phyloP scores from a whole-genome alignment of 768 basidiomycete genomes.

The Pleurotus tuber-regium region DNA sequence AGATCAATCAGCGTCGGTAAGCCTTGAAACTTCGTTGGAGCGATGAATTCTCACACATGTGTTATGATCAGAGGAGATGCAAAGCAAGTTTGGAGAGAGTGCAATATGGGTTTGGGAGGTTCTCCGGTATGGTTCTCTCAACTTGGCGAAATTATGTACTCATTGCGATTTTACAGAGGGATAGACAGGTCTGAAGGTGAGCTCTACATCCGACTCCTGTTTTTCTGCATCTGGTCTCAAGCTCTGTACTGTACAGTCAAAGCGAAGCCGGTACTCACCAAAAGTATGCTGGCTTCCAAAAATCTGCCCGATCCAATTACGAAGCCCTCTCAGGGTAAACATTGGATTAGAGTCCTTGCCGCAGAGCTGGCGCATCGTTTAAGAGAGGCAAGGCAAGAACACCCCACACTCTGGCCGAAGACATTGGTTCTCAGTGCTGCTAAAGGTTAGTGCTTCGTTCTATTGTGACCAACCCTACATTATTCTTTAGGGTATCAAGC shows the following conservation, averaged over 20 bases:
- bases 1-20: constrained; percentile 61
- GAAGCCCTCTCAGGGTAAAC: constrained; percentile 70
- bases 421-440: constrained; percentile 78
- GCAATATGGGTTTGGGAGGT: constrained; percentile 93
- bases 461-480: no score
- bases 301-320: constrained; percentile 82
- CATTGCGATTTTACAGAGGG: constrained; percentile 45
- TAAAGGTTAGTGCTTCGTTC: constrained; percentile 61
- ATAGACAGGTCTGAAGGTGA: constrained; percentile 87
- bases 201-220: no score
- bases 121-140: constrained; percentile 51
- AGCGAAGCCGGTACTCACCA: constrained; percentile 74
- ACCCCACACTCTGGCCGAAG: constrained; percentile 88
- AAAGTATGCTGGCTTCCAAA: constrained; percentile 97
- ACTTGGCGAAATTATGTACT: constrained; percentile 1
- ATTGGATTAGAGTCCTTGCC: constrained; percentile 90
- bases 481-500: constrained; percentile 54
- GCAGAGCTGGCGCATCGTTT: constrained; percentile 87
- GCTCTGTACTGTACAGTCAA: constrained; percentile 75
- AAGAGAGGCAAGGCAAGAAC: constrained; percentile 71
- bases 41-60: constrained; percentile 7
- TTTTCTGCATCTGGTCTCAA: no score
- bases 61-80: constrained; percentile 62
- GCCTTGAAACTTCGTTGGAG: constrained; percentile 6
- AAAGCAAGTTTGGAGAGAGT: constrained; percentile 76